A percentile compares a stretch with the other conserved stretches of the same genome.
phyloP scores from a whole-genome alignment of 305 asterid species.

The Fraxinus sp. region DNA sequence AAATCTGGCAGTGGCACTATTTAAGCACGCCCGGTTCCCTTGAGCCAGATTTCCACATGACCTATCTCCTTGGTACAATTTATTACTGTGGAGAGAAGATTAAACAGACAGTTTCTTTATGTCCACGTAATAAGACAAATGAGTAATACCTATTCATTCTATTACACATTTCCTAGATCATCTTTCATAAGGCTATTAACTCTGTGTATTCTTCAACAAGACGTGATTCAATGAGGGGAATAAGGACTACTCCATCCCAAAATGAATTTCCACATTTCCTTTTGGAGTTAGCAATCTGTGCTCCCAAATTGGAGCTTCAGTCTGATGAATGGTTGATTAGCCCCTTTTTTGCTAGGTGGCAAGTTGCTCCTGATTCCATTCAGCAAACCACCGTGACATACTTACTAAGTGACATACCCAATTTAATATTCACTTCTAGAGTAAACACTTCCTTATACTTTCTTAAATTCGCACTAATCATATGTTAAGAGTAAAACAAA shows the following conservation, averaged over 20 bases:
- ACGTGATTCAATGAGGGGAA: slow-evolving; percentile 7
- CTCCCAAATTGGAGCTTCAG: neutral
- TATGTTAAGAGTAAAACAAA: neutral
- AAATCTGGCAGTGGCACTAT: neutral
- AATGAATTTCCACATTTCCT: neutral
- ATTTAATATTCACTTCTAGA: neutral
- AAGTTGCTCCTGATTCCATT: neutral
- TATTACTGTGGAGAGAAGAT: slow-evolving; percentile 1
- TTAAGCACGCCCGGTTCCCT: neutral
- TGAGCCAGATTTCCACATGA: neutral
- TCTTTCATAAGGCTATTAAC: neutral
- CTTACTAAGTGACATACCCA: neutral
- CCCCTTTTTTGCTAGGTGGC: neutral
- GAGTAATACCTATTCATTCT: neutral
- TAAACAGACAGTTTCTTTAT: neutral
- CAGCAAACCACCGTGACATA: neutral
- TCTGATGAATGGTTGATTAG: neutral
- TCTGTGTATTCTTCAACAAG: neutral
- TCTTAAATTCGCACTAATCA: neutral
- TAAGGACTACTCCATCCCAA: slow-evolving; percentile 2
- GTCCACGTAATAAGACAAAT: slow-evolving; percentile 3
- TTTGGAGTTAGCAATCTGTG: neutral
- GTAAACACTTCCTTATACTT: neutral
- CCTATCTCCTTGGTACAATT: neutral
- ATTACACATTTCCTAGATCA: neutral